These are phyloP conservation scores for Ogataea angusta DNA, from an alignment of 805 yeast genomes.

Conservation along the genomic window DNA sequence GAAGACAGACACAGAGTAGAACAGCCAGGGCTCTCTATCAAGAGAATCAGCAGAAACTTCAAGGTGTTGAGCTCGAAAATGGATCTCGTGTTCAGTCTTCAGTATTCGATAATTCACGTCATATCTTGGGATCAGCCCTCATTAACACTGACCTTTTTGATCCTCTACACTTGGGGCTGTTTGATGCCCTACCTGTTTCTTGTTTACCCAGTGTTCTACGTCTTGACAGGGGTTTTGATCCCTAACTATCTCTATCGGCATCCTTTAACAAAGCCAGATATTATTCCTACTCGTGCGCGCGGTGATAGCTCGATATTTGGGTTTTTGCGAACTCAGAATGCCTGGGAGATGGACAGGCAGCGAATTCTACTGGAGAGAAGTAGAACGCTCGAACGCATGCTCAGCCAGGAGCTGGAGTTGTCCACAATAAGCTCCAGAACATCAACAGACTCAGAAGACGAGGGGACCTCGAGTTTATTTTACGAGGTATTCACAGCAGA, in stretches of 20 bases:
- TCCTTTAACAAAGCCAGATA: constrained; percentile 48
- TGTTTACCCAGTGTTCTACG: constrained; percentile 55
- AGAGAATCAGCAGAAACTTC: constrained; percentile 54
- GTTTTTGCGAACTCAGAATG: constrained; percentile 22
- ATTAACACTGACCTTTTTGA: constrained; percentile 57
- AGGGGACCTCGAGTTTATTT: constrained; percentile 12
- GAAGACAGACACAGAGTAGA: constrained; percentile 43
- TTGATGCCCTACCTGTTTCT: constrained; percentile 67
- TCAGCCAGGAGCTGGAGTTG: constrained; percentile 9
- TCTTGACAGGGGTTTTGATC: constrained; percentile 57
- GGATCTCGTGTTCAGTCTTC: constrained; percentile 55
- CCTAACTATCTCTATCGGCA: constrained; percentile 72
- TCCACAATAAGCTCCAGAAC: constrained; percentile 14
- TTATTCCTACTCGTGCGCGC: constrained; percentile 43
- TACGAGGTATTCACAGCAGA: constrained; percentile 20
- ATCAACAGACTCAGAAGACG: constrained; percentile 21
- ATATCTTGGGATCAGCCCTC: constrained; percentile 76
- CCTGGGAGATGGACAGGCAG: constrained; percentile 18
- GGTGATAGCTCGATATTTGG: constrained; percentile 52
- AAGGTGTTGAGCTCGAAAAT: constrained; percentile 52
- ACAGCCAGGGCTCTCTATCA: constrained; percentile 54
- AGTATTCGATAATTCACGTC: constrained; percentile 56
- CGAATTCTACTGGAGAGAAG: constrained; percentile 8
- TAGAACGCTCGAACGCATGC: constrained; percentile 10
- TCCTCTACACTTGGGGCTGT: constrained; percentile 64